Evolutionary conservation across 345 rosid species (phyloP).

Genomic region (Citrus maxima): DNA sequence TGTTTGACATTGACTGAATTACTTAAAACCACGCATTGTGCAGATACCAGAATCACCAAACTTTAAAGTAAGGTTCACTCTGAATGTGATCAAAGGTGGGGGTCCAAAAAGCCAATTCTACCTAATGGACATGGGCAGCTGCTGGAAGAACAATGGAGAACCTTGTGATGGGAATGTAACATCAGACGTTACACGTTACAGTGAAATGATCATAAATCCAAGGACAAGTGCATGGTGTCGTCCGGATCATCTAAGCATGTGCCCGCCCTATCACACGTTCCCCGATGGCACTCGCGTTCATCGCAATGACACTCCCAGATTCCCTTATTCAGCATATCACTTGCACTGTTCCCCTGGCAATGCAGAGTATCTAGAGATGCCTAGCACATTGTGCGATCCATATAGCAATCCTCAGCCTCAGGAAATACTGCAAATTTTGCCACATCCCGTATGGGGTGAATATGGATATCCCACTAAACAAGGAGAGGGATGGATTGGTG

Average conservation of each 20-base stretch:
- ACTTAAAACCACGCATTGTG: background rate
- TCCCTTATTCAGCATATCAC: conserved; percentile 47
- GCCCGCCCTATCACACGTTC: conserved; percentile 43
- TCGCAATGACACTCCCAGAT: conserved; percentile 28
- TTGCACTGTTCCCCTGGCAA: conserved; percentile 45
- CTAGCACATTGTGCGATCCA: conserved; percentile 39
- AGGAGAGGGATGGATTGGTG: conserved; percentile 51
- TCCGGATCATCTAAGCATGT: conserved; percentile 27
- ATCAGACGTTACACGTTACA: conserved; percentile 47
- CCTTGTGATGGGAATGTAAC: conserved; percentile 46
- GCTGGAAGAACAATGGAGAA: conserved; percentile 60
- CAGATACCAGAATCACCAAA: conserved; percentile 46
- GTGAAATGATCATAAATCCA: conserved; percentile 46
- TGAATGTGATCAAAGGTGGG: conserved; percentile 46
- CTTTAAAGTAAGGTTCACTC: conserved; percentile 41
- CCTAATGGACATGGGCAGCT: conserved; percentile 48
- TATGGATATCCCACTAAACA: conserved; percentile 44
- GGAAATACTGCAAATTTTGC: conserved; percentile 48
- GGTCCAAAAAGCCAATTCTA: conserved; percentile 50
- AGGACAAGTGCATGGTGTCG: conserved; percentile 26
- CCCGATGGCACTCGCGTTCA: conserved; percentile 31
- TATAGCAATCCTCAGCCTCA: conserved; percentile 58
- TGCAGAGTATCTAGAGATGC: conserved; percentile 36
- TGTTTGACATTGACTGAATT: background rate
- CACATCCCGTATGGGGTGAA: conserved; percentile 46